Base-by-base conservation (phyloP, 1,139 yeast species). In the Suhomyces choctaworum region DNA sequence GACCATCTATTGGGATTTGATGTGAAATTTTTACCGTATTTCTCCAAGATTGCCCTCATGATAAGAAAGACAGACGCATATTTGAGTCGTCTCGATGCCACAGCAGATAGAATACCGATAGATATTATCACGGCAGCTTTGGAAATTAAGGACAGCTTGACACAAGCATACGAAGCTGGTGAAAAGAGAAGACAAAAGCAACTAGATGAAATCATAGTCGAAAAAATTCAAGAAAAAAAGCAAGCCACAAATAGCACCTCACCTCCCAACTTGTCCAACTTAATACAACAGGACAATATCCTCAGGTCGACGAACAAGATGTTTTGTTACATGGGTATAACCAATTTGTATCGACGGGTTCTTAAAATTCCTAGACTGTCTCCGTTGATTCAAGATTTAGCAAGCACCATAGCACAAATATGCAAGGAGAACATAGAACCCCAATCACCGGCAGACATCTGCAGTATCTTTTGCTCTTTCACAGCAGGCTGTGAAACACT, bases 1-100 rank as follows among this genome's bases (percentile, higher is more conserved):
- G 86, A 80, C 53, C 75, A 70, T 43, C 61, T 79, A 36, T 56
- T 74, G 33, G 87, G 88, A 2, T 78, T 80, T 52, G 83, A 80
- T 44, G 60, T 76, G 7, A 65, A 64, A 37, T 65, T 78, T 32
- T 57, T 80, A 12, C 76, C 80, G 1, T 62, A 66, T 22, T 72
- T 76, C 44, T 68, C 78, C 9, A 64, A 70, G 22, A 61, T 77
- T 4, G 67, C 73, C 2, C 50, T 61, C 25, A 52, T 80, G 6
- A 70, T 78, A 10, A 59, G 74, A 27, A 56, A 58, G 36, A 60
- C 67, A 1, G 68, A 72, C 27, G 33, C 49, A 0, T 45, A 54
- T 27, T 36, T 61, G 25, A 41, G 47, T 1, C 32, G 44, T 10
- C 24, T 37, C 2, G 36, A 27, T 0, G 36, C 32, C 14, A 47